Percentiles rank a stretch among this genome's conserved stretches.
Conservation (phyloP, 305 asterid species). For the Fraxinus ornus region DNA sequence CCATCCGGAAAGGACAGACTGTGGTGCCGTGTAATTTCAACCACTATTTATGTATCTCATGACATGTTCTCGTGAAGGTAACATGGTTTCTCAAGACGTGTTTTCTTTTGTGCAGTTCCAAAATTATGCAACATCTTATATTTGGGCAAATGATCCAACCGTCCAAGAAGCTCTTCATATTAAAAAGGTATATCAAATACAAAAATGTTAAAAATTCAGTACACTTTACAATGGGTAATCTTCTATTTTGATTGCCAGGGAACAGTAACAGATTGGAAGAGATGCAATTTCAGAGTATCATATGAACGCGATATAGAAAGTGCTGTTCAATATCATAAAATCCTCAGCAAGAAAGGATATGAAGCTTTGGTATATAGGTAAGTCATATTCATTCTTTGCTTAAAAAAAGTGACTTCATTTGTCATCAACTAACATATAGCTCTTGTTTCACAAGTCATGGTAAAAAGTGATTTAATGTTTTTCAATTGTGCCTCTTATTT, state of each 20-base stretch:
- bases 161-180: constrained; percentile 34
- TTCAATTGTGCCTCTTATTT: neutral
- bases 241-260: constrained; percentile 30
- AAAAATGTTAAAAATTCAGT: neutral
- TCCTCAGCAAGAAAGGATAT: constrained; percentile 27
- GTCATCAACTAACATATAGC: neutral
- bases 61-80: neutral
- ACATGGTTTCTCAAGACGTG: neutral
- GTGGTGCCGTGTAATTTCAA: constrained; percentile 16
- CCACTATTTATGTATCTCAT: neutral
- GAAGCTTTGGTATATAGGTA: constrained; percentile 46
- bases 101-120: constrained; percentile 4
- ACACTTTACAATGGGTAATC: neutral
- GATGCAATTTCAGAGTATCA: constrained; percentile 35
- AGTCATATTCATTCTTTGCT: neutral
- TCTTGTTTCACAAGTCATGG: neutral
- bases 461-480: too few relatives aligned
- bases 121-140: constrained; percentile 17
- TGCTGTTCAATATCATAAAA: constrained; percentile 38
- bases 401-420: neutral
- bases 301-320: neutral
- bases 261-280: constrained; percentile 35
- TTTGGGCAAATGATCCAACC: constrained; percentile 31
- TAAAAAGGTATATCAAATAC: constrained; percentile 17
- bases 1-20: constrained; percentile 9